Base-by-base conservation (phyloP, 2,329 filamentous ascomycete genomes). In the Mollisia scopiformis region DNA sequence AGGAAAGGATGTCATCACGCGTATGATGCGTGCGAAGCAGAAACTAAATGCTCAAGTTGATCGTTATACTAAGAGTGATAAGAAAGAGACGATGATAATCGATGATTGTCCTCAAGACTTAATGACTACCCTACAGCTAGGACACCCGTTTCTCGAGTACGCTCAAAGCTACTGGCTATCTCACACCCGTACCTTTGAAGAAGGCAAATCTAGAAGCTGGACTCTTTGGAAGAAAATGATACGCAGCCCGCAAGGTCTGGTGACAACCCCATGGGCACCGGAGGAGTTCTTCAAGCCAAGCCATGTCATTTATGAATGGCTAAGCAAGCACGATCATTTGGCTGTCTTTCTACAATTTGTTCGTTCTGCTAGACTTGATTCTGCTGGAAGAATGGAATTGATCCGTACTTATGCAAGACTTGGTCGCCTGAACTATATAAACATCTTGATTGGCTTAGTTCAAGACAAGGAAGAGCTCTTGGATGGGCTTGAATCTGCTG, bases 131-230 rank as follows among this genome's bases (percentile, higher is more conserved):
- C 31, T 59, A 57, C 55, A 57, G 47, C 25, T 43, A 33, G 35
- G 33, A 59, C 39, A 63, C 49, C 54, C 59, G 46, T 65, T 66
- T 30, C 62, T 65, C 27, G 49, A 50, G 23, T 66, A 66, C 28
- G 64, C 64, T 56, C 30, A 7, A 39, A n/a, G 41, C 2, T 51
- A 56, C 55, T 66, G 64, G 62, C 23, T 66, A 37, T 37, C 23
- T 33, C 64, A 66, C 50, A 63, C 57, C 39, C 19, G 39, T 31
- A 43, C 41, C 28, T 58, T 62, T 31, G 31, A 55, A 50, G 59
- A 62, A 25, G 55, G 55, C 19, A 62, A 59, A 59, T 59, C 59
- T 58, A 31, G 1, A 58, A 55, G 39, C 50, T 65, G 57, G 54
- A 55, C 53, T 55, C 31, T 61, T 4, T 63, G 63, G 63, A 58